A percentile compares a stretch with the other conserved stretches of the same genome.
Evolutionary conservation across 2,329 filamentous ascomycete genomes (phyloP).

Genomic region (Trichoderma breve): DNA sequence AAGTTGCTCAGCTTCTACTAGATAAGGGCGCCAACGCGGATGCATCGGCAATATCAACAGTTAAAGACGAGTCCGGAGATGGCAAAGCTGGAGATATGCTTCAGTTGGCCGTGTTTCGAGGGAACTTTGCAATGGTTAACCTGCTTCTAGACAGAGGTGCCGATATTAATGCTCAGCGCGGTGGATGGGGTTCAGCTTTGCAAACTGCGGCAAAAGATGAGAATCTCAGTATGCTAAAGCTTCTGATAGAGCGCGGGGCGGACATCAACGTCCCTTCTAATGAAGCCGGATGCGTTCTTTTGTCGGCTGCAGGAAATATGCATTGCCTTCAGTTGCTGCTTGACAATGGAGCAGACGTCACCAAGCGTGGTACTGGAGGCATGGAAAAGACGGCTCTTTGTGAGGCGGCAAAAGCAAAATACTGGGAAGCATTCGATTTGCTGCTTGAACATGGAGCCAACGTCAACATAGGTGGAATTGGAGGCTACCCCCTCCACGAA

Average conservation of each 20-base stretch:
- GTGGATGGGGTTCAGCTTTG: neutral
- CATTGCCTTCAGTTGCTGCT: neutral
- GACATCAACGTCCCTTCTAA: neutral
- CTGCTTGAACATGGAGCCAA: neutral
- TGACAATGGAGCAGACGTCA: neutral
- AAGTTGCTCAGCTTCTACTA: neutral
- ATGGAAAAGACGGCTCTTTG: neutral
- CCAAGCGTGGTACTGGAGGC: neutral
- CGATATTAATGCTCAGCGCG: neutral
- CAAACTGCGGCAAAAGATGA: neutral
- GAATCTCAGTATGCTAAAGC: neutral
- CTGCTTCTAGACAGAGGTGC: neutral
- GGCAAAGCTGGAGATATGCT: neutral
- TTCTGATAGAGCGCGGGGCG: neutral
- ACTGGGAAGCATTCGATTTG: neutral
- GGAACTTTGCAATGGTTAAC: neutral
- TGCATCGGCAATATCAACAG: neutral
- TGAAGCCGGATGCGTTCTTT: neutral
- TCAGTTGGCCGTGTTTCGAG: neutral
- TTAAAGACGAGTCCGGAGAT: neutral
- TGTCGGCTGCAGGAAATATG: neutral
- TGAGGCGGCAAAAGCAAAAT: neutral
- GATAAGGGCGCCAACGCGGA: neutral
- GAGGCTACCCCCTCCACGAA: neutral
- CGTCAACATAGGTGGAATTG: neutral